These are phyloP conservation scores for Psilocybe tampanensis DNA, from an alignment of 768 basidiomycete genomes.

Conservation along the genomic window DNA sequence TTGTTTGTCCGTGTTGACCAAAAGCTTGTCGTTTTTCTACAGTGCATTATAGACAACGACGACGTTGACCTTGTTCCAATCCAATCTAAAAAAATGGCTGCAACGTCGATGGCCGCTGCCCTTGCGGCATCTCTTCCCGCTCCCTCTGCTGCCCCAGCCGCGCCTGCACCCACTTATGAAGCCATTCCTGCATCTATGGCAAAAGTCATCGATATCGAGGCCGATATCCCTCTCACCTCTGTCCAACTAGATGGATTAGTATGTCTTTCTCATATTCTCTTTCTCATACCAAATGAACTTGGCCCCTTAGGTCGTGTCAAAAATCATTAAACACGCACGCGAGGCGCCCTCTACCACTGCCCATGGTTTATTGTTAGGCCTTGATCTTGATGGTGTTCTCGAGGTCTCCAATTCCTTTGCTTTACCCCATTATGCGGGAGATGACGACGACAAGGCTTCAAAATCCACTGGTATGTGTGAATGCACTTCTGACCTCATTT, in stretches of 20 bases:
- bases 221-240: constrained; percentile 74
- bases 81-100: constrained; percentile 51
- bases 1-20: constrained; percentile 35
- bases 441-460: constrained; percentile 82
- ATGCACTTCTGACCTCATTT: constrained; percentile 8
- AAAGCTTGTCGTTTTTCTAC: constrained; percentile 21
- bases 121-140: constrained; percentile 83
- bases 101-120: constrained; percentile 90
- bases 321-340: constrained; percentile 91
- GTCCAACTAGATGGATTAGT: constrained; percentile 91
- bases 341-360: constrained; percentile 75
- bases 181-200: constrained; percentile 92
- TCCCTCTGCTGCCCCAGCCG: constrained; percentile 59
- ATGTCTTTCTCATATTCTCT: constrained; percentile 17
- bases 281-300: neutral
- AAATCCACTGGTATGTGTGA: constrained; percentile 67
- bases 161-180: constrained; percentile 74
- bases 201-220: constrained; percentile 92
- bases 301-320: constrained; percentile 74
- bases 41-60: neutral
- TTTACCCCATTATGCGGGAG: constrained; percentile 68
- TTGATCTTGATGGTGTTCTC: constrained; percentile 89
- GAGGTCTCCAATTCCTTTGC: constrained; percentile 93
- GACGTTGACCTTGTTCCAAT: constrained; percentile 1
- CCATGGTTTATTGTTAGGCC: constrained; percentile 84